Evolutionary conservation across 768 basidiomycete genomes (phyloP).

Genomic region (Collybia mongolica): DNA sequence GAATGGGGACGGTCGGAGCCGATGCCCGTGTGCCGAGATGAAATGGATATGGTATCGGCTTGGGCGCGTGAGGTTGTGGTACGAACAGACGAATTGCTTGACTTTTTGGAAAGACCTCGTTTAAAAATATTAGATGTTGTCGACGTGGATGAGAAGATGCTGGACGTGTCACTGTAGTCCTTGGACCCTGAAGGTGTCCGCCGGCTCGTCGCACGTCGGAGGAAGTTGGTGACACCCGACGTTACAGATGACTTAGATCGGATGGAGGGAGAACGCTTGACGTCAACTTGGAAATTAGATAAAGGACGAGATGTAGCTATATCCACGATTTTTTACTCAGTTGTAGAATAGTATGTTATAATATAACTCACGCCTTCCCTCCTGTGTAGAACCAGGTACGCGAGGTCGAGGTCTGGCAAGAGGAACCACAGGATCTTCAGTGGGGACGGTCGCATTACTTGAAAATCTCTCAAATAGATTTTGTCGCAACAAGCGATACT

Average conservation of each 20-base stretch:
- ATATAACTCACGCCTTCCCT: conserved; percentile 31
- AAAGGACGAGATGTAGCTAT: conserved; percentile 33
- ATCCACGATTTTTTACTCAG: conserved; percentile 1
- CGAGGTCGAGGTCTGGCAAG: conserved; percentile 36
- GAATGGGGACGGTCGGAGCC: conserved; percentile 24
- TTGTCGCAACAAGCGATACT: conserved; percentile 81
- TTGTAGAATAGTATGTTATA: background rate
- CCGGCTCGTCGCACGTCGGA: conserved; percentile 48
- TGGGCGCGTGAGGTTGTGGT: conserved; percentile 39
- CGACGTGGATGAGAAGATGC: conserved; percentile 37
- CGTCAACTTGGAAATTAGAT: conserved; percentile 39
- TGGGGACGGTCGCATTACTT: conserved; percentile 52
- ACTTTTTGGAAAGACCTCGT: conserved; percentile 43
- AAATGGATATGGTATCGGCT: conserved; percentile 40
- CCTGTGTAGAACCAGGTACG: conserved; percentile 22
- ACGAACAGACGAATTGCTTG: conserved; percentile 46
- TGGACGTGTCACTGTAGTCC: conserved; percentile 50
- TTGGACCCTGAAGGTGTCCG: conserved; percentile 32
- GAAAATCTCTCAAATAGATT: conserved; percentile 82
- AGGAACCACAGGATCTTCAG: conserved; percentile 64
- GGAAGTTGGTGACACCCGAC: conserved; percentile 49
- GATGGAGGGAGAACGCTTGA: conserved; percentile 51
- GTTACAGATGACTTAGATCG: conserved; percentile 51
- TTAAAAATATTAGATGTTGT: conserved; percentile 37
- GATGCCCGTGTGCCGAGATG: conserved; percentile 36